Conservation (phyloP, 768 basidiomycete genomes). For the Hypholoma fasciculare region DNA sequence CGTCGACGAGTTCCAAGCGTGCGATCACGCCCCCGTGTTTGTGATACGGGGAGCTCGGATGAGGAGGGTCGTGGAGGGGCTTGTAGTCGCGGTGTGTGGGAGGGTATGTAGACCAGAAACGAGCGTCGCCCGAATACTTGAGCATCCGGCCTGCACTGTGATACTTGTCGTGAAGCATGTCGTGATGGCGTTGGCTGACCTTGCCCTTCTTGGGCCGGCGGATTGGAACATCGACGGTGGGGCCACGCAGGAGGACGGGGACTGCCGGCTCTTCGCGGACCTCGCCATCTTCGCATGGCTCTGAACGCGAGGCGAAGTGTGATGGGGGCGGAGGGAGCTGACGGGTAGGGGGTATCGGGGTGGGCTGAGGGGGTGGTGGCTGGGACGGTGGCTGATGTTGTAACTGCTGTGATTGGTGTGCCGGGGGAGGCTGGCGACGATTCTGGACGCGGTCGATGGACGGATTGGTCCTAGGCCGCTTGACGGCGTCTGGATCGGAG, state of each 20-base stretch:
- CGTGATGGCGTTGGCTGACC: constrained; percentile 46
- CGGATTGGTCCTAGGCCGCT: constrained; percentile 44
- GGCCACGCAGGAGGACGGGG: constrained; percentile 19
- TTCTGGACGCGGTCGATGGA: constrained; percentile 25
- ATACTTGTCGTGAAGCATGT: constrained; percentile 68
- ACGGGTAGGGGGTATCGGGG: constrained; percentile 23
- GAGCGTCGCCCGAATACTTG: constrained; percentile 82
- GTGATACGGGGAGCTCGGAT: constrained; percentile 68
- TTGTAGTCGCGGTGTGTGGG: constrained; percentile 64
- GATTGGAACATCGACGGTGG: constrained; percentile 50
- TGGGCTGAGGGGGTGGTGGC: constrained; percentile 14
- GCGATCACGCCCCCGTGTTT: constrained; percentile 76
- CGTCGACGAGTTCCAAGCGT: constrained; percentile 77
- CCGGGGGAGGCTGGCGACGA: constrained; percentile 28
- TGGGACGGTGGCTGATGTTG: background rate
- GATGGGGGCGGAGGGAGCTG: constrained; percentile 24
- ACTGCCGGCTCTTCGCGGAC: constrained; percentile 44
- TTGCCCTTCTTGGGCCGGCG: constrained; percentile 68
- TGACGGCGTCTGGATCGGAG: constrained; percentile 40
- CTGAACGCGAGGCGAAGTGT: constrained; percentile 30
- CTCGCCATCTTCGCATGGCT: constrained; percentile 57
- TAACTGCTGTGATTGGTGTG: constrained; percentile 11
- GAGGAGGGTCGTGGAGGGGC: constrained; percentile 63
- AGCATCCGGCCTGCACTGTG: constrained; percentile 69
- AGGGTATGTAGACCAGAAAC: constrained; percentile 74